A percentile compares a stretch with the other conserved stretches of the same genome.
These are phyloP conservation scores for Malassezia vespertilionis DNA, from an alignment of 1,284 basidiomycete genomes.

Conservation along the genomic window DNA sequence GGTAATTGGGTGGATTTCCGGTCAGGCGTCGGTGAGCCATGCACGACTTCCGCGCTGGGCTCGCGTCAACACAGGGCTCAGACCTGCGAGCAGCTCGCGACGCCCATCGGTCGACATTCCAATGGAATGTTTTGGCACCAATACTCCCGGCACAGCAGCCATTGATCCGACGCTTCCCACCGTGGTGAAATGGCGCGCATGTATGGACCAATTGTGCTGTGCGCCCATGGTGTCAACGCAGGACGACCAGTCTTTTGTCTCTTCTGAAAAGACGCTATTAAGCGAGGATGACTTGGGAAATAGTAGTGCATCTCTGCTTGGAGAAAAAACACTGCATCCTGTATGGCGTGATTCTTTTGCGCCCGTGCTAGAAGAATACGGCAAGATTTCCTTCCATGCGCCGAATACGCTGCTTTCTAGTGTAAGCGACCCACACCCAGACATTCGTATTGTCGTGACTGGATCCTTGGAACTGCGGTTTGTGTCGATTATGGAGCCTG, in stretches of 20 bases:
- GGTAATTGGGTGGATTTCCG: conserved; percentile 1
- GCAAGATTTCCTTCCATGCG: conserved; percentile 5
- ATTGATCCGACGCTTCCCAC: conserved; percentile 6
- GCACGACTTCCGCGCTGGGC: conserved; percentile 9
- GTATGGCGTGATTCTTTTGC: conserved; percentile 3
- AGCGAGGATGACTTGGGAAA: too few relatives aligned
- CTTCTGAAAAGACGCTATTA: too few relatives aligned
- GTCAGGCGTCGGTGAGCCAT: not conserved
- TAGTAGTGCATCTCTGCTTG: too few relatives aligned
- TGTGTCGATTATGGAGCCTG: not conserved
- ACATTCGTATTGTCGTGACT: conserved; percentile 6
- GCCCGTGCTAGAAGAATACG: conserved; percentile 6
- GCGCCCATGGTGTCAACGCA: not conserved
- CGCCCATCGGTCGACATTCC: conserved; percentile 1
- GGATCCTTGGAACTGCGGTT: not conserved
- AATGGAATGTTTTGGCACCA: not conserved
- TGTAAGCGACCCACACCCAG: not conserved
- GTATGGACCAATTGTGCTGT: conserved; percentile 10
- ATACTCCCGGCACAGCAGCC: not conserved
- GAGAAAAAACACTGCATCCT: not conserved
- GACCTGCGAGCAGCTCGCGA: not conserved
- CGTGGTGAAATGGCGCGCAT: conserved; percentile 1
- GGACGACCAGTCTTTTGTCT: not conserved
- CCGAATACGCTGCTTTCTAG: not conserved
- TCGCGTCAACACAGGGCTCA: too few relatives aligned